phyloP scores from a whole-genome alignment of 345 rosid genomes.

The Camelina sativa region DNA sequence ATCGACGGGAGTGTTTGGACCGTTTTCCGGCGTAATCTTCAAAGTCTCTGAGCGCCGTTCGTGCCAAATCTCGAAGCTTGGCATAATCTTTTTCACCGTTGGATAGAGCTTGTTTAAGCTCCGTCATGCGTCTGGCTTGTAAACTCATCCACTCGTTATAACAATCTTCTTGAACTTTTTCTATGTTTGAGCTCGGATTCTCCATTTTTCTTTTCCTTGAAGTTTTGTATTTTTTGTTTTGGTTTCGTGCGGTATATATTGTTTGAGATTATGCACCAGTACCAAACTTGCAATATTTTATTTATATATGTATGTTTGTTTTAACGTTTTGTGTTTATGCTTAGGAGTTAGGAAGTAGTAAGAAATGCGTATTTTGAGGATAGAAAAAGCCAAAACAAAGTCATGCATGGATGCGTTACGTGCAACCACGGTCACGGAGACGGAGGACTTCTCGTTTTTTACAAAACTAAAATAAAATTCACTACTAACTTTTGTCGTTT shows the following conservation, averaged over 20 bases:
- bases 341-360: too few relatives aligned
- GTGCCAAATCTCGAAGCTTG: slow-evolving; percentile 20
- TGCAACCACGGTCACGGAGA: too few relatives aligned
- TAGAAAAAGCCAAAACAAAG: too few relatives aligned
- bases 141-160: slow-evolving; percentile 42
- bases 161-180: slow-evolving; percentile 15
- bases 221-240: slow-evolving; percentile 4
- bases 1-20: slow-evolving; percentile 11
- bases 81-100: slow-evolving; percentile 10
- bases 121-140: slow-evolving; percentile 34
- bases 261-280: slow-evolving; percentile 4
- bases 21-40: slow-evolving; percentile 40
- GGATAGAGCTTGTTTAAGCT: slow-evolving; percentile 29
- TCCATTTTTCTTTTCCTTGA: slow-evolving; percentile 25
- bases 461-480: too few relatives aligned
- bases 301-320: too few relatives aligned
- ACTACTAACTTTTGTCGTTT: too few relatives aligned
- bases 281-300: background rate
- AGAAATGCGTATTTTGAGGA: too few relatives aligned
- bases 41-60: slow-evolving; percentile 19
- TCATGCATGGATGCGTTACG: too few relatives aligned
- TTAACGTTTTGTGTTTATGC: too few relatives aligned
- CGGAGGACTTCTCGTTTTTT: too few relatives aligned
- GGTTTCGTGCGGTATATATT: slow-evolving; percentile 13
- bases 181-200: slow-evolving; percentile 26